Conservation (phyloP, 257 asterid genomes). For the Fraxinus pennsylvanica region DNA sequence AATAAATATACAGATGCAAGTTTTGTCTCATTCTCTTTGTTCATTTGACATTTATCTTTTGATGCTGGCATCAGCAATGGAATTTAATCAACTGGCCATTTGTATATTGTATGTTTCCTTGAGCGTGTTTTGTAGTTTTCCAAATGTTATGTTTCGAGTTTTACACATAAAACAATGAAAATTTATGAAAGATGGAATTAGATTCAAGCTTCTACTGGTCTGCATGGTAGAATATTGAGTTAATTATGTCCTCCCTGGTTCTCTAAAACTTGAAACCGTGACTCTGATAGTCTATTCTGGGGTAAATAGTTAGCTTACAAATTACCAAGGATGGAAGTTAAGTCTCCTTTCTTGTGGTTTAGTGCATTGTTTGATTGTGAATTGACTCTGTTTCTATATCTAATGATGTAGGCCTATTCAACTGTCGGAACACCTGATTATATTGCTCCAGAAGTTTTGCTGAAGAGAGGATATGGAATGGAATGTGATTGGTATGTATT, state of each 20-base stretch:
- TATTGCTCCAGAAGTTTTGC: conserved; percentile 94
- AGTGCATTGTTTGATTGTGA: conserved; percentile 4
- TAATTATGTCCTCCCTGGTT: background rate
- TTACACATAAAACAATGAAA: conserved; percentile 6
- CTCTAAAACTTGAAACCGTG: conserved; percentile 16
- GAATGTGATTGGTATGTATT: conserved; percentile 91
- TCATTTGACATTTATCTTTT: background rate
- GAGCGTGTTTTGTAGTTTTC: conserved; percentile 9
- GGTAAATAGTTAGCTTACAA: conserved; percentile 1
- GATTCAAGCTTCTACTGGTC: background rate
- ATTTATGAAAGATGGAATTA: background rate
- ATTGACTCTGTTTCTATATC: conserved; percentile 12
- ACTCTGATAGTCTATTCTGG: conserved; percentile 11
- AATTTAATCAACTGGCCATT: background rate
- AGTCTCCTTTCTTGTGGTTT: conserved; percentile 7
- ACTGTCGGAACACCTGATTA: conserved; percentile 99
- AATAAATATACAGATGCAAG: conserved; percentile 1
- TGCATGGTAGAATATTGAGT: background rate
- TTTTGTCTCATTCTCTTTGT: conserved; percentile 2
- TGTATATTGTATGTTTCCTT: background rate
- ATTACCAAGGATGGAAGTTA: conserved; percentile 10
- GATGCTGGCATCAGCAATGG: conserved; percentile 7
- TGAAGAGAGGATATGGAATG: conserved; percentile 96
- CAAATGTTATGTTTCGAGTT: background rate
- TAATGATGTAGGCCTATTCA: conserved; percentile 78